Base-by-base conservation (phyloP, 495 filamentous ascomycete species). In the Immersiella caudata region DNA sequence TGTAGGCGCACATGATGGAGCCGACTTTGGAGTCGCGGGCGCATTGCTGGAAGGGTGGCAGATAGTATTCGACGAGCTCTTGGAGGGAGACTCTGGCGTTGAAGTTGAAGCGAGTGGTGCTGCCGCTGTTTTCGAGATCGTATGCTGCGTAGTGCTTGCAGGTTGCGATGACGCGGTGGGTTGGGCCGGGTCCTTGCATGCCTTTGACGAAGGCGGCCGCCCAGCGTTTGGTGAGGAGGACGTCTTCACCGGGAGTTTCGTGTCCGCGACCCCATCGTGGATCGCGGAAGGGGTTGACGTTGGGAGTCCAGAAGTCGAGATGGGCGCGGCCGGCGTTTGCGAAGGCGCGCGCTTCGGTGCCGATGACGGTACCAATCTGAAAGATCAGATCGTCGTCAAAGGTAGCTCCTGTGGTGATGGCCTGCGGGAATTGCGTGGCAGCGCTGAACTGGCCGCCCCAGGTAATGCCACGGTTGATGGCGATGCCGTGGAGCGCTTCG, bases 291-390 rank as follows among this genome's bases (percentile, higher is more conserved):
- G 85, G 81, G 72, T 92, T 92, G 76, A 91, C 89, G 68, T 91
- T 89, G 0, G 89, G 89, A 0, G 89, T 85, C 78, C 87, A 92
- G 62, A 79, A 86, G 71, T 91, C 85, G 6, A 91, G 73, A 0
- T 86, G 85, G 49, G 81, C 82, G 21, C 80, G 75, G 20, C 84
- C 85, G 18, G 66, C 82, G 66, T 92, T 92, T 73, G 80, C 88
- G 71, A 88, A 91, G 1, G 89, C 88, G n/a, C 89, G 80, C 9
- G 84, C 87, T 73, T 92, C 88, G 7, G 83, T 91, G 14, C 82
- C 81, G 36, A 91, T 84, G 50, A 76, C 70, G 11, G 64, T 65
- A 14, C 69, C 84, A 36, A 86, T 76, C 16, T 73, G 26, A 20
- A 76, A 55, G 14, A 86, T 73, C n/a, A 86, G 73, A 14, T 74